phyloP scores from a whole-genome alignment of 129 eudicot genomes.

The Lactuca saligna region DNA sequence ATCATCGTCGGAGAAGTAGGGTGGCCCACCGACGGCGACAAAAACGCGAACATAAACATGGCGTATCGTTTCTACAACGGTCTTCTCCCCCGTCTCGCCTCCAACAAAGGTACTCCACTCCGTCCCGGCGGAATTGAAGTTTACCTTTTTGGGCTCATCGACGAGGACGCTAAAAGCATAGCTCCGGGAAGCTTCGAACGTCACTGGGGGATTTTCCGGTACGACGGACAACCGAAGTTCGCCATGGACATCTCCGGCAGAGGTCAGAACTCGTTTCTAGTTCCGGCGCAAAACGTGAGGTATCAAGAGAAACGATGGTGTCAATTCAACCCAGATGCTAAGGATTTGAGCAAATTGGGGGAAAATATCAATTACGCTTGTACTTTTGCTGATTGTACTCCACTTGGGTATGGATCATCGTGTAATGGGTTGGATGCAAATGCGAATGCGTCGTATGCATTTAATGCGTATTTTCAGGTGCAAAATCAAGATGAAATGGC shows the following conservation, averaged over 20 bases:
- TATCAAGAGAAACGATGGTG: slow-evolving; percentile 79
- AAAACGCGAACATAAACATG: slow-evolving; percentile 47
- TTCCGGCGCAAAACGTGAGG: slow-evolving; percentile 62
- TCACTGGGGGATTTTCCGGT: slow-evolving; percentile 85
- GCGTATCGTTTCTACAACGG: slow-evolving; percentile 79
- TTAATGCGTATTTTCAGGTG: slow-evolving; percentile 56
- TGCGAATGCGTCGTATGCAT: slow-evolving; percentile 65
- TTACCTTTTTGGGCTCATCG: slow-evolving; percentile 73
- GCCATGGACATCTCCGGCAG: slow-evolving; percentile 67
- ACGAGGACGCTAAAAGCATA: slow-evolving; percentile 73
- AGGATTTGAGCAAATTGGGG: slow-evolving; percentile 51
- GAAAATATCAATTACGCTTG: slow-evolving; percentile 73
- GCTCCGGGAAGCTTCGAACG: slow-evolving; percentile 80
- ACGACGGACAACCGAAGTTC: slow-evolving; percentile 83
- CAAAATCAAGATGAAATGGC: slow-evolving; percentile 41
- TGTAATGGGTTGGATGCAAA: slow-evolving; percentile 56
- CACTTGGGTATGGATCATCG: slow-evolving; percentile 57
- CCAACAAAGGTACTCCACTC: slow-evolving; percentile 76
- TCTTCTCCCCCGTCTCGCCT: slow-evolving; percentile 63
- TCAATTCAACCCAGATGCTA: slow-evolving; percentile 65
- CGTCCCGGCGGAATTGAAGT: slow-evolving; percentile 64
- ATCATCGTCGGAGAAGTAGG: slow-evolving; percentile 90
- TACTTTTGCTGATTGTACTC: slow-evolving; percentile 57
- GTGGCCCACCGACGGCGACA: slow-evolving; percentile 94
- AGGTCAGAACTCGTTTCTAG: slow-evolving; percentile 40